These are phyloP conservation scores for Funneliformis caledonium DNA, from an alignment of 371 early-diverging fungal genomes.

Conservation along the genomic window DNA sequence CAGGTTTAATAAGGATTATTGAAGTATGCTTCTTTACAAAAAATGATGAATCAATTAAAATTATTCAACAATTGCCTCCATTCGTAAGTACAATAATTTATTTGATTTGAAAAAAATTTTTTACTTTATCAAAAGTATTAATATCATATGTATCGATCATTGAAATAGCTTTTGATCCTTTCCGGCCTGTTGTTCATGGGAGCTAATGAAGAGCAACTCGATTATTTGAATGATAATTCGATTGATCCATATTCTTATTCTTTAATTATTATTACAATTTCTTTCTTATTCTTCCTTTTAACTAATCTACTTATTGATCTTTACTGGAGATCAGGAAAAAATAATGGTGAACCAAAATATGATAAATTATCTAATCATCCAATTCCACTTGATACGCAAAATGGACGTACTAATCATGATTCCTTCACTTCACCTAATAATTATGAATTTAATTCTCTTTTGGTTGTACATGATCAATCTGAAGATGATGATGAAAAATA, in stretches of 20 bases:
- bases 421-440: background rate
- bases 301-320: slow-evolving; percentile 53
- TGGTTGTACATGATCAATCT: background rate
- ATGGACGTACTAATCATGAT: background rate
- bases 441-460: slow-evolving; percentile 20
- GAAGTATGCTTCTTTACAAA: slow-evolving; percentile 62
- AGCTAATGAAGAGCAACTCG: slow-evolving; percentile 63
- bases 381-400: background rate
- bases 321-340: slow-evolving; percentile 22
- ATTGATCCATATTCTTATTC: slow-evolving; percentile 64
- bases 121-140: background rate
- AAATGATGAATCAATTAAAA: slow-evolving; percentile 49
- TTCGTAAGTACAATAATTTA: slow-evolving; percentile 46
- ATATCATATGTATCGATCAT: background rate
- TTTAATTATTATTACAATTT: slow-evolving; percentile 61
- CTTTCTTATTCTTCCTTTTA: slow-evolving; percentile 61
- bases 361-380: background rate
- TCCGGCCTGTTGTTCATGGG: slow-evolving; percentile 70
- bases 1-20: slow-evolving; percentile 62
- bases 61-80: slow-evolving; percentile 57
- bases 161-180: slow-evolving; percentile 50
- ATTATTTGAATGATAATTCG: slow-evolving; percentile 47
- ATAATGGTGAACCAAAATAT: slow-evolving; percentile 27
- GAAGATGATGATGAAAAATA: slow-evolving; percentile 16
- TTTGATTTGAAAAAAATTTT: background rate